Base-by-base conservation (phyloP, 441 rosid species). In the Adansonia grandidieri region DNA sequence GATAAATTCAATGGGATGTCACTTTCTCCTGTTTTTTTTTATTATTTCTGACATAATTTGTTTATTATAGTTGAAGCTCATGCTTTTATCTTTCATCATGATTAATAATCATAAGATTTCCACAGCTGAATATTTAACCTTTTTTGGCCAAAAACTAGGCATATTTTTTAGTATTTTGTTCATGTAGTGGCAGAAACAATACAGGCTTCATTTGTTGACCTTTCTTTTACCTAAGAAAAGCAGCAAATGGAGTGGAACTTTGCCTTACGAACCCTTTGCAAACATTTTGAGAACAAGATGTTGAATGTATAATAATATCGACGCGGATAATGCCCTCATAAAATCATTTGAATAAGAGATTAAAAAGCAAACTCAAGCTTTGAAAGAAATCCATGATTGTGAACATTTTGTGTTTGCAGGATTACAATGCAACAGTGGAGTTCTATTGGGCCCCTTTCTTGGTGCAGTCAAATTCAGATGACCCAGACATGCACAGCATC, bases 381-480 rank as follows among this genome's bases (percentile, higher is more conserved):
- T 28, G 32, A 28, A 28, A 28, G 32, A 28, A 1, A 28, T 28
- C 32, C 32, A 3, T 32, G 37, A 32, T 32, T 32, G 37, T 32
- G 4, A 32, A 32, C 37, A 32, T 58, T 20, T 62, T 28, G 4
- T 28, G 19, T 5, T 32, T 40, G 68, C 44, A 95, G 99, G 95
- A 90, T 61, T 95, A 93, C 56, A 95, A 95, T 84, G 92, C 98
- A 4, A 92, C 98, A 7, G 90, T 95, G 72, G 99, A 95, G 80
- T 95, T 95, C 80, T 93, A 93, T 47, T 95, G 99, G 99, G 99
- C 99, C 0, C 99, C 99, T 19, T 96, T 96, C 79, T 69, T 93
- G 81, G 99, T 96, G 2, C 90, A 87, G 75, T 96, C 99, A 15
- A 96, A 96, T 82, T 96, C 99, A 0, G 99, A 96, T 69, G 93